These are phyloP conservation scores for Elaeagnus macrophylla DNA, from an alignment of 306 rosid species.

Conservation along the genomic window DNA sequence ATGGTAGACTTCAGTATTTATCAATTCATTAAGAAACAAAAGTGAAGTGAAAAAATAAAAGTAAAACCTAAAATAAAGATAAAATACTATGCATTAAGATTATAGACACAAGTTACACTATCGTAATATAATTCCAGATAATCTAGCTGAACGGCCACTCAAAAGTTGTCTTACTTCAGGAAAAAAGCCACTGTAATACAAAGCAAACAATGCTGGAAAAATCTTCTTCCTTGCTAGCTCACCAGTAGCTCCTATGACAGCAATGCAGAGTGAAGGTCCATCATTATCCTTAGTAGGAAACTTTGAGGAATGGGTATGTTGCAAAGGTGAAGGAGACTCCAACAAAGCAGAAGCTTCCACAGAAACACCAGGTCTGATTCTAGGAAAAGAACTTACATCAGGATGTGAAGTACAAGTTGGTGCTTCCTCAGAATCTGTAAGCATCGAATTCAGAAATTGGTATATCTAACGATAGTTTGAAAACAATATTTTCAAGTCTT, in stretches of 20 bases:
- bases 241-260: conserved; percentile 91
- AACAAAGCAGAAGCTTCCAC: conserved; percentile 25
- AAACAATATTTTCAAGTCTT: no score
- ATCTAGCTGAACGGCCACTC: background rate
- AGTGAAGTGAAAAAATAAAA: background rate
- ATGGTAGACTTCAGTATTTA: background rate
- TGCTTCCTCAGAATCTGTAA: conserved; percentile 19
- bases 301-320: conserved; percentile 25
- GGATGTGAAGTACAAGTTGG: conserved; percentile 7
- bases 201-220: conserved; percentile 87
- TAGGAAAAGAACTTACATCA: conserved; percentile 21
- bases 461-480: no score
- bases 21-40: background rate
- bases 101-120: background rate
- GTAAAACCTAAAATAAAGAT: background rate
- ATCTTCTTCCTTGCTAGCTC: conserved; percentile 79
- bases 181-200: conserved; percentile 81
- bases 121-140: no score
- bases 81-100: background rate
- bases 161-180: conserved; percentile 55
- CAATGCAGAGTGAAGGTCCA: conserved; percentile 68
- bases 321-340: conserved; percentile 30
- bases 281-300: conserved; percentile 19
- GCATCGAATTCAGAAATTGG: background rate
- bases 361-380: conserved; percentile 15